Conservation (phyloP, 108 stramenopile species). For the Cyclostephanos invisitatus region DNA sequence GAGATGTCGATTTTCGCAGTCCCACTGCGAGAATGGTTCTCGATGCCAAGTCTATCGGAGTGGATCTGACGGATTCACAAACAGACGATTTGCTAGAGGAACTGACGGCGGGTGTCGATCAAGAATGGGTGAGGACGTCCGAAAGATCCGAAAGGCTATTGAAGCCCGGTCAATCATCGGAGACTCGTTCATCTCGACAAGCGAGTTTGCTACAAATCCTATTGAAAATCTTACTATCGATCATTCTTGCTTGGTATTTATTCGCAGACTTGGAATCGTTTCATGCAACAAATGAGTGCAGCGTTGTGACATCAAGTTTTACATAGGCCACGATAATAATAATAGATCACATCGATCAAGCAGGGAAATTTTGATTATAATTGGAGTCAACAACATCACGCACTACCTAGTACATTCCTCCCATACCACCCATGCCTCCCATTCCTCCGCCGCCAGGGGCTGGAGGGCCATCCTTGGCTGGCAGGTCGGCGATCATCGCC, state of each 20-base stretch:
- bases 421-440: constrained; percentile 95
- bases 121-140: not conserved
- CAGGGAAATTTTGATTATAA: not conserved
- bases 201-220: not conserved
- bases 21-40: constrained; percentile 38
- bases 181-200: not conserved
- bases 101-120: constrained; percentile 18
- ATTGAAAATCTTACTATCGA: not conserved
- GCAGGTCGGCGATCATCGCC: constrained; percentile 97
- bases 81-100: constrained; percentile 28
- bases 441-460: constrained; percentile 56
- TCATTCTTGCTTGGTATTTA: not conserved
- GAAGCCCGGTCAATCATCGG: not conserved
- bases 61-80: constrained; percentile 33
- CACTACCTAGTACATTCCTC: constrained; percentile 14
- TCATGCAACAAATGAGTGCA: not conserved
- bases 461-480: constrained; percentile 64
- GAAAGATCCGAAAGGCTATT: not conserved
- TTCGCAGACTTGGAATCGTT: not conserved
- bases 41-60: constrained; percentile 39
- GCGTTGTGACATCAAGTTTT: not conserved
- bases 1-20: constrained; percentile 36
- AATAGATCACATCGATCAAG: too few relatives aligned
- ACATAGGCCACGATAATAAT: not conserved
- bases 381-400: not conserved